These are phyloP conservation scores for Microcera coccophila DNA, from an alignment of 2,329 filamentous ascomycete species.

Conservation along the genomic window DNA sequence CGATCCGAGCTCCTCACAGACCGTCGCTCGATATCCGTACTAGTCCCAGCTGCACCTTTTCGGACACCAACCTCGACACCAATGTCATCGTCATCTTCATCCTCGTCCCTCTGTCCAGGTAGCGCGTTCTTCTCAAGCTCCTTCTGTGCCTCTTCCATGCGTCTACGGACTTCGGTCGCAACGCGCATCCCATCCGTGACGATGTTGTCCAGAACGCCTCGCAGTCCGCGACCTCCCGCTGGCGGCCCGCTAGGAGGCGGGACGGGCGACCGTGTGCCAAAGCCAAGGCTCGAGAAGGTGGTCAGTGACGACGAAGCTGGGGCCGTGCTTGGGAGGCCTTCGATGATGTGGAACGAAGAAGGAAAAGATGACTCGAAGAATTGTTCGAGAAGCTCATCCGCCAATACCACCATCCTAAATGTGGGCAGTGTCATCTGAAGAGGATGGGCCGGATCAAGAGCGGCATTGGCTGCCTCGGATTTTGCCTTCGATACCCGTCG, in stretches of 20 bases:
- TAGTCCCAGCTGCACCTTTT: conserved; percentile 33
- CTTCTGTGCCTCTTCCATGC: conserved; percentile 93
- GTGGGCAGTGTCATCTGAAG: conserved; percentile 94
- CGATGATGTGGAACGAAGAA: conserved; percentile 82
- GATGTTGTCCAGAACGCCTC: conserved; percentile 94
- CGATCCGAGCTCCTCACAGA: conserved; percentile 64
- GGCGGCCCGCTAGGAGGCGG: conserved; percentile 40
- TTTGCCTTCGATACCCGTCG: conserved; percentile 58
- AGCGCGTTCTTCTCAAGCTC: conserved; percentile 81
- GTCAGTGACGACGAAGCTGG: conserved; percentile 58
- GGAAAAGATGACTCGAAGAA: conserved; percentile 98
- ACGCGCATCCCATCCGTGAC: conserved; percentile 97
- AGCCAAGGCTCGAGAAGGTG: conserved; percentile 73
- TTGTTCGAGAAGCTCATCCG: conserved; percentile 90
- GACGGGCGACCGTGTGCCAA: conserved; percentile 40
- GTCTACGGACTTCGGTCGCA: conserved; percentile 81
- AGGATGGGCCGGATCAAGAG: conserved; percentile 87
- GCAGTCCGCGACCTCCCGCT: conserved; percentile 66
- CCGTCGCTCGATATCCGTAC: conserved; percentile 57
- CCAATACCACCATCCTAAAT: conserved; percentile 97
- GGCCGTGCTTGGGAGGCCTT: conserved; percentile 45
- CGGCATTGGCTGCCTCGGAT: conserved; percentile 78
- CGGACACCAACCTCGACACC: conserved; percentile 42
- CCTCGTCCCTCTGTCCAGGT: conserved; percentile 62
- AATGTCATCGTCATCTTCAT: conserved; percentile 60